Evolutionary conservation across 257 asterid genomes (phyloP).

Genomic region (Solanum pennellii): DNA sequence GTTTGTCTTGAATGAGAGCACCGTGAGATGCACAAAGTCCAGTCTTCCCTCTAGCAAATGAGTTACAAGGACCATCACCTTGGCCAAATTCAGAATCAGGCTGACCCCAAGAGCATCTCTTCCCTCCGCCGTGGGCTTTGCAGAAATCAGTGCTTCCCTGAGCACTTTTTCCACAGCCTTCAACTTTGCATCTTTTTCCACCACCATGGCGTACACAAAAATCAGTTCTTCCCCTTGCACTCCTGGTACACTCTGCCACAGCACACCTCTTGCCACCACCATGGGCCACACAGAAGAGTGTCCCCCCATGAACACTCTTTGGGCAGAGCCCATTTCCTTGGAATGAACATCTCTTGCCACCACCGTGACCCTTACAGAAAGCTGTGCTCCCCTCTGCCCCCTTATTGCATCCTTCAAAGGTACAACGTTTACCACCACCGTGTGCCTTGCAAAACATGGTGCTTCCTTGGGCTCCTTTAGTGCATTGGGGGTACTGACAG

Average conservation of each 20-base stretch:
- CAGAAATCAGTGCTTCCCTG: slow-evolving; percentile 96
- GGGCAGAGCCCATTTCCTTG: slow-evolving; percentile 79
- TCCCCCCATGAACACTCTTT: slow-evolving; percentile 93
- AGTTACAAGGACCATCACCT: slow-evolving; percentile 53
- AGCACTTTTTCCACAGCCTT: slow-evolving; percentile 86
- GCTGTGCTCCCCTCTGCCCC: slow-evolving; percentile 97
- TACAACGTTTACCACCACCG: slow-evolving; percentile 89
- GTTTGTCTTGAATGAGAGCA: slow-evolving; percentile 66
- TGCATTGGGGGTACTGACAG: slow-evolving; percentile 58
- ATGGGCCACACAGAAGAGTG: slow-evolving; percentile 79
- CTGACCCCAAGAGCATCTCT: slow-evolving; percentile 85
- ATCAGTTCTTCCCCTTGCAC: slow-evolving; percentile 91
- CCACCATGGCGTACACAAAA: slow-evolving; percentile 94
- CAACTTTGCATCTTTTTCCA: slow-evolving; percentile 77
- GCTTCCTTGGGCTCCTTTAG: slow-evolving; percentile 90
- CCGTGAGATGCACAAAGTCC: slow-evolving; percentile 75
- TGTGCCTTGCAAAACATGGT: slow-evolving; percentile 89
- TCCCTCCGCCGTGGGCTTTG: slow-evolving; percentile 96
- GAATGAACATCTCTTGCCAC: slow-evolving; percentile 82
- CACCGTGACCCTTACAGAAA: slow-evolving; percentile 91
- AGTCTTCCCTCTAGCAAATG: slow-evolving; percentile 61
- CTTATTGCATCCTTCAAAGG: slow-evolving; percentile 52
- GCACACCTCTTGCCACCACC: slow-evolving; percentile 94
- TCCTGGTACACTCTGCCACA: slow-evolving; percentile 68
- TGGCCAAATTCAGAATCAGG: slow-evolving; percentile 51